Conservation (phyloP, 768 basidiomycete species). For the Rhodotorula kratochvilovae region DNA sequence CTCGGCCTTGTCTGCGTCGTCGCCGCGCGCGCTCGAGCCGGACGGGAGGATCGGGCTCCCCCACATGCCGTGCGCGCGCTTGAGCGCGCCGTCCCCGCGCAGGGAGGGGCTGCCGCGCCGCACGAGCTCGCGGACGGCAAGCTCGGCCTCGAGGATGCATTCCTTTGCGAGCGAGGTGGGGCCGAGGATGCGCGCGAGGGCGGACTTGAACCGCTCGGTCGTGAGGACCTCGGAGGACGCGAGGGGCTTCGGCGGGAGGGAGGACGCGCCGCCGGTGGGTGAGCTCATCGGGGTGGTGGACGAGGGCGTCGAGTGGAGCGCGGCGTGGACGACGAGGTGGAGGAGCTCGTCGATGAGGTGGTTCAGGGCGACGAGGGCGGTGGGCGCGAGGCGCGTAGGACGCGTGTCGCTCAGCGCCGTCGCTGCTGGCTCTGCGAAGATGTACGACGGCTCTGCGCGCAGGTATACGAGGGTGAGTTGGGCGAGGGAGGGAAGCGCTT, state of each 20-base stretch:
- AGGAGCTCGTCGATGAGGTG: constrained; percentile 78
- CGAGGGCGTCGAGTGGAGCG: constrained; percentile 52
- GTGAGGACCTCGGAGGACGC: constrained; percentile 48
- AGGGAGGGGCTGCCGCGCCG: constrained; percentile 42
- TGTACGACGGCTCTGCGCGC: constrained; percentile 62
- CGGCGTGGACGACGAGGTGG: constrained; percentile 62
- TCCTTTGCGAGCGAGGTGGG: constrained; percentile 83
- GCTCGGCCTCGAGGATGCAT: constrained; percentile 84
- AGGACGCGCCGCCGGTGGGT: not conserved
- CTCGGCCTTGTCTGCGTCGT: not conserved
- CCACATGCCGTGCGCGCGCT: constrained; percentile 1
- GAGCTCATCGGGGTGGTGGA: not conserved
- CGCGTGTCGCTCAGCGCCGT: constrained; percentile 87
- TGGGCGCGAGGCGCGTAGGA: constrained; percentile 74
- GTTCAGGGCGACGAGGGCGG: constrained; percentile 75
- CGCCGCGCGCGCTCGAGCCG: not conserved
- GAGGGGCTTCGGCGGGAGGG: constrained; percentile 3
- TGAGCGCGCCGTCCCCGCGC: constrained; percentile 59
- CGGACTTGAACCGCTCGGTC: constrained; percentile 66
- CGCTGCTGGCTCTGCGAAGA: constrained; percentile 78
- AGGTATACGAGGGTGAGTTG: not conserved
- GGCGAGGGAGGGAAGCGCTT: not conserved
- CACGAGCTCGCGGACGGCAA: constrained; percentile 76
- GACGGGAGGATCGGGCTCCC: not conserved
- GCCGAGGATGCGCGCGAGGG: constrained; percentile 63